Base-by-base conservation (phyloP, 2,329 filamentous ascomycete genomes). In the Aspergillus novofumigatus region DNA sequence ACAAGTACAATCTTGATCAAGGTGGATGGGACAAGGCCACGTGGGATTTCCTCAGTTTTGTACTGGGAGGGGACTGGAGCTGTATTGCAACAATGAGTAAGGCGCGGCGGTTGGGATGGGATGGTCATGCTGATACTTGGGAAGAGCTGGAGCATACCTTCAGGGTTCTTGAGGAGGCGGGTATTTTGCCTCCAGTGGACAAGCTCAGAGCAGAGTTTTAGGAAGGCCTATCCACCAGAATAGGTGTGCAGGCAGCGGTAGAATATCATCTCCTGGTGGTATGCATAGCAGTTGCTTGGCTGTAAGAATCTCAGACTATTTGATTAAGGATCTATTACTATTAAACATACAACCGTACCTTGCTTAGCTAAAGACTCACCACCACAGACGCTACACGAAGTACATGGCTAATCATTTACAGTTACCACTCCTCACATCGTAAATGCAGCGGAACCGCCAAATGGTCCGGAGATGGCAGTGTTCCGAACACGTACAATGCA, bases 401-500 rank as follows among this genome's bases (percentile, higher is more conserved):
- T 11, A 29, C 41, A 42, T 3, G 20, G n/a, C 5, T 1, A 42
- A 21, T 20, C 9, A 2, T 3, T 21, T 3, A 21, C n/a, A 20
- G 6, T 21, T 21, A 42, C 7, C 14, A 20, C 7, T 3, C 17
- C 10, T 50, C 28, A 58, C 79, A 86, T 83, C 0, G 84, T 87
- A 71, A 89, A 88, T 32, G 85, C 86, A 32, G 80, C 84, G 14
- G 83, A 85, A 53, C 86, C 86, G 66, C 86, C 86, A 61, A 89
- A 89, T 23, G 86, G 86, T 4, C 86, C 86, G 9, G 86, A 84
- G 20, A 80, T 73, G 11, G 86, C 83, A 3, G 72, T 65, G 76
- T 89, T 89, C 68, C 84, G 81, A 56, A 89, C 77, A 57, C 85
- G 82, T 32, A 86, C 84, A 57, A 89, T 73, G 75, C 86, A 89